A percentile compares a stretch with the other conserved stretches of the same genome.
These are phyloP conservation scores for Cryptococcus neoformans DNA, from an alignment of 1,284 basidiomycete species.

Conservation along the genomic window DNA sequence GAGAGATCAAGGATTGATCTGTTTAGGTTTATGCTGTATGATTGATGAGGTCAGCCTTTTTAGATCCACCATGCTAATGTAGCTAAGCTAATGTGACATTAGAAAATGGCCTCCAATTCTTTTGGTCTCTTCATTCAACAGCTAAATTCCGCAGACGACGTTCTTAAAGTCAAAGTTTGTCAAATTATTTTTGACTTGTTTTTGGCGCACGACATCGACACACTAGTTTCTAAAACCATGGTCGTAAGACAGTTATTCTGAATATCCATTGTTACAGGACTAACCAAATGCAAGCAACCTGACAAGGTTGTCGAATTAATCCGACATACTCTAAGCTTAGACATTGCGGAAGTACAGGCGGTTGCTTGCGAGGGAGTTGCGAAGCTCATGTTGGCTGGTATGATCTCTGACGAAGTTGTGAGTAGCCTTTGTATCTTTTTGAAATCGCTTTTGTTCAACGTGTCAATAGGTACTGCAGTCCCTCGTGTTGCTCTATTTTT, in stretches of 20 bases:
- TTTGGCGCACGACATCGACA: conserved; percentile 76
- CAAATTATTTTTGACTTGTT: conserved; percentile 88
- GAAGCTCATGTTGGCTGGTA: conserved; percentile 84
- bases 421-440: conserved; percentile 18
- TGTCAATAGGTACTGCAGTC: conserved; percentile 66
- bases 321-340: conserved; percentile 69
- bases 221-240: conserved; percentile 41
- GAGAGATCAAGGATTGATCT: conserved; percentile 80
- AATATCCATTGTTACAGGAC: background rate
- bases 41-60: conserved; percentile 63
- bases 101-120: conserved; percentile 86
- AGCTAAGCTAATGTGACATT: background rate
- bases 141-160: conserved; percentile 70
- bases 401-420: conserved; percentile 71
- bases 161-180: conserved; percentile 74
- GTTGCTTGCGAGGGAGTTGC: conserved; percentile 78
- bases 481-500: conserved; percentile 80
- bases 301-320: conserved; percentile 71
- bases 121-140: conserved; percentile 87
- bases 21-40: conserved; percentile 84
- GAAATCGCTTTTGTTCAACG: conserved; percentile 3
- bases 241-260: conserved; percentile 18
- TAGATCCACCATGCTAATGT: background rate
- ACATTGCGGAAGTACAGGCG: conserved; percentile 73
- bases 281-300: conserved; percentile 51